Conservation (phyloP, 805 yeast genomes). For the Ogataea degrootiae region DNA sequence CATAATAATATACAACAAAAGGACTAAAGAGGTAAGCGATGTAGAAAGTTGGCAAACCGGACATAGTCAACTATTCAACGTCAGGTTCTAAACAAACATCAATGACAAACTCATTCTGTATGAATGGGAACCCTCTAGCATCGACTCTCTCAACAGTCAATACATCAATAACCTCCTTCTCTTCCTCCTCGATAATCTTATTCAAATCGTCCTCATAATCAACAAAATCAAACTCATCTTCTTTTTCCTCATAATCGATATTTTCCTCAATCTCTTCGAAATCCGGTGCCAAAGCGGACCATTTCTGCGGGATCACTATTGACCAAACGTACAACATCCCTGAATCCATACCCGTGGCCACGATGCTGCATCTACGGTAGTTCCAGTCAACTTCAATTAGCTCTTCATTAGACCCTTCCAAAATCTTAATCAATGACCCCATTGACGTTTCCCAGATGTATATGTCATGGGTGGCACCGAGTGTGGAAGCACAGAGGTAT, state of each 20-base stretch:
- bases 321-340: constrained; percentile 84
- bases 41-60: background rate
- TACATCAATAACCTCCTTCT: constrained; percentile 60
- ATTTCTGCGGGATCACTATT: constrained; percentile 77
- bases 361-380: constrained; percentile 63
- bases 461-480: constrained; percentile 82
- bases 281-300: constrained; percentile 97
- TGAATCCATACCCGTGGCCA: constrained; percentile 80
- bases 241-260: constrained; percentile 79
- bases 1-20: background rate
- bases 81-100: constrained; percentile 17
- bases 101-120: constrained; percentile 51
- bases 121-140: constrained; percentile 65
- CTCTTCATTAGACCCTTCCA: constrained; percentile 90
- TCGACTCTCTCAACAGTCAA: constrained; percentile 56
- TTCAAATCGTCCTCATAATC: constrained; percentile 62
- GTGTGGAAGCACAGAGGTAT: constrained; percentile 82
- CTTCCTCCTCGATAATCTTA: constrained; percentile 59
- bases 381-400: constrained; percentile 86
- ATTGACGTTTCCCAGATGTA: constrained; percentile 89
- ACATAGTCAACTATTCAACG: background rate
- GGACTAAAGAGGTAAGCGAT: background rate
- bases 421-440: constrained; percentile 83
- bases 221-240: constrained; percentile 84
- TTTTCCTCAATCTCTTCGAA: constrained; percentile 93